These are phyloP conservation scores for Ogataea angusta DNA, from an alignment of 805 yeast genomes.

Conservation along the genomic window DNA sequence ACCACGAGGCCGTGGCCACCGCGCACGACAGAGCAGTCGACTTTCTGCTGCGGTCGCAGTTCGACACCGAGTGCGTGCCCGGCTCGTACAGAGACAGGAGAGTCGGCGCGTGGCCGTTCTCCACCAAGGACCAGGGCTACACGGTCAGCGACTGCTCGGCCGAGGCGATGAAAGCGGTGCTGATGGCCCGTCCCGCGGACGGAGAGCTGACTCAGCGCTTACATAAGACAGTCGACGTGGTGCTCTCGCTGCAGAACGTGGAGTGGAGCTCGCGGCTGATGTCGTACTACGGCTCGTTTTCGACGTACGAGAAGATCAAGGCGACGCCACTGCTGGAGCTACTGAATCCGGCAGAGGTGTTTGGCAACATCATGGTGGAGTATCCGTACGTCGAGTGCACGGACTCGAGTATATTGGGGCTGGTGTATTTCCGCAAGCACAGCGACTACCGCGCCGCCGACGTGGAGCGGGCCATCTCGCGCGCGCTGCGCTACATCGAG, in stretches of 20 bases:
- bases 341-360: constrained; percentile 95
- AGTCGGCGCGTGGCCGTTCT: constrained; percentile 93
- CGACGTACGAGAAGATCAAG: constrained; percentile 84
- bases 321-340: constrained; percentile 74
- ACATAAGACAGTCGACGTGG: constrained; percentile 69
- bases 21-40: constrained; percentile 62
- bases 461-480: constrained; percentile 63
- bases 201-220: constrained; percentile 51
- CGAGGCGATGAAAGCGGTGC: constrained; percentile 87
- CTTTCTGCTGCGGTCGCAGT: constrained; percentile 80
- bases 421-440: constrained; percentile 69
- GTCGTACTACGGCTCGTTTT: constrained; percentile 86
- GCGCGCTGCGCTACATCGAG: constrained; percentile 72
- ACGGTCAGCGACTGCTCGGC: constrained; percentile 97
- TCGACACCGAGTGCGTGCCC: constrained; percentile 69
- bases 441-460: constrained; percentile 64
- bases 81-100: constrained; percentile 83
- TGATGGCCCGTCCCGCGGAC: constrained; percentile 78
- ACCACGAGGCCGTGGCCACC: constrained; percentile 59
- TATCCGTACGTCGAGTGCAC: constrained; percentile 98
- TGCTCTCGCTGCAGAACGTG: constrained; percentile 72
- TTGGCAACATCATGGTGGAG: constrained; percentile 97
- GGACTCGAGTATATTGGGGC: constrained; percentile 88
- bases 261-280: constrained; percentile 37
- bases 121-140: constrained; percentile 94